Percentiles rank a stretch among this genome's conserved stretches.
Conservation (phyloP, 2,329 filamentous ascomycete species). For the Ophiostoma fasciatum region DNA sequence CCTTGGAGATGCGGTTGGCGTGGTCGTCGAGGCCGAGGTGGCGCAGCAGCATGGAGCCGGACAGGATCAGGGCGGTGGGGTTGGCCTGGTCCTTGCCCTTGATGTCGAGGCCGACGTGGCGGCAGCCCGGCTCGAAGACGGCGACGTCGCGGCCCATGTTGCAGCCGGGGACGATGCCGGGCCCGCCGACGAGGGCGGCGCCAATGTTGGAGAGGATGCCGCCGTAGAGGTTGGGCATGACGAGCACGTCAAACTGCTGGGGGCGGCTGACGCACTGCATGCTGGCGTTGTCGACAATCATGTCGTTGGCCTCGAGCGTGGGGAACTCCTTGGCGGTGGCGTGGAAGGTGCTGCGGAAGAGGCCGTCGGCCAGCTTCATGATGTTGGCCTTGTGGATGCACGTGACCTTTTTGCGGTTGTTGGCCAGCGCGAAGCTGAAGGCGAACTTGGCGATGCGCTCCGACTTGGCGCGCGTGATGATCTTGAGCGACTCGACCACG, state of each 20-base stretch:
- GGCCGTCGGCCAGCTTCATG: slow-evolving; percentile 98
- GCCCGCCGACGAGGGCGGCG: slow-evolving; percentile 89
- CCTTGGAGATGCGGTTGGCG: slow-evolving; percentile 94
- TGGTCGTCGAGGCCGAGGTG: slow-evolving; percentile 96
- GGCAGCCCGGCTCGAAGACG: slow-evolving; percentile 97
- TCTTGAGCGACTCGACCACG: slow-evolving; percentile 98
- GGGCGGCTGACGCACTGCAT: slow-evolving; percentile 97
- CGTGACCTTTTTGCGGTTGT: slow-evolving; percentile 98
- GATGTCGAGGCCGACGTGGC: slow-evolving; percentile 98
- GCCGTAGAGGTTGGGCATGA: slow-evolving; percentile 99
- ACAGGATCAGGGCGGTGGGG: slow-evolving; percentile 89
- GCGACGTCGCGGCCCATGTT: slow-evolving; percentile 99
- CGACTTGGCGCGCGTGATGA: slow-evolving; percentile 97
- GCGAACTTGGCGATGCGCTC: slow-evolving; percentile 99
- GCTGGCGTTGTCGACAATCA: slow-evolving; percentile 99
- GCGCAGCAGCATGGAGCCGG: slow-evolving; percentile 90
- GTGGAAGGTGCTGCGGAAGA: slow-evolving; percentile 97
- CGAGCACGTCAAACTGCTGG: slow-evolving; percentile 98
- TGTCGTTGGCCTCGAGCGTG: slow-evolving; percentile 90
- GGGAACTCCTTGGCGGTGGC: slow-evolving; percentile 88
- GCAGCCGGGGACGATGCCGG: slow-evolving; percentile 93
- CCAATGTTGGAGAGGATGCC: slow-evolving; percentile 98
- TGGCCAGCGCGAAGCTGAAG: slow-evolving; percentile 93
- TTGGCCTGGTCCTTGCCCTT: slow-evolving; percentile 99
- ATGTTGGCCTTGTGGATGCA: slow-evolving; percentile 99